phyloP scores from a whole-genome alignment of 768 basidiomycete genomes.

The Krasilnikovozyma curviuscula region DNA sequence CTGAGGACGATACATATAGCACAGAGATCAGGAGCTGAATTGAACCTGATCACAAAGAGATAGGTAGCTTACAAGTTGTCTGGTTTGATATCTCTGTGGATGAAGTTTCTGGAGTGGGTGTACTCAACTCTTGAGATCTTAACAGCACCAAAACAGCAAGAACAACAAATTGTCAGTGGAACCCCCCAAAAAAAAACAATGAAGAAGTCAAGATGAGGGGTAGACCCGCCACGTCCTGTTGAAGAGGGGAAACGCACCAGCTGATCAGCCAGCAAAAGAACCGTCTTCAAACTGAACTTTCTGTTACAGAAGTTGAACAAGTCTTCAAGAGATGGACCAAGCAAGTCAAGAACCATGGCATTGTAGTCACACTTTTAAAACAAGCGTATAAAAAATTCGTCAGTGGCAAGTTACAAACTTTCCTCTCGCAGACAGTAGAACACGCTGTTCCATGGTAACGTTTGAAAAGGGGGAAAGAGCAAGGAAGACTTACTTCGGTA shows the following conservation, averaged over 20 bases:
- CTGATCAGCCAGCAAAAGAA: constrained; percentile 82
- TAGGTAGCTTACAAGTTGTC: constrained; percentile 51
- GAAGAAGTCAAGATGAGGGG: constrained; percentile 8
- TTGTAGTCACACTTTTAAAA: constrained; percentile 85
- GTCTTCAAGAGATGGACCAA: constrained; percentile 37
- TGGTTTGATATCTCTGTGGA: constrained; percentile 95
- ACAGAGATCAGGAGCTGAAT: not conserved
- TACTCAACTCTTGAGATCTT: constrained; percentile 91
- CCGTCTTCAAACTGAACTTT: constrained; percentile 84
- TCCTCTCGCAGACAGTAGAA: not conserved
- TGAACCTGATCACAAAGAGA: not conserved
- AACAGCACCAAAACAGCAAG: constrained; percentile 2
- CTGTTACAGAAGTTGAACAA: constrained; percentile 36
- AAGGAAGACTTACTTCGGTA: constrained; percentile 36
- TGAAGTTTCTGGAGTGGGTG: constrained; percentile 82
- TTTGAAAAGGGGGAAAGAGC: not conserved
- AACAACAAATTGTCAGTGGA: constrained; percentile 8
- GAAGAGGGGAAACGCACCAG: constrained; percentile 39
- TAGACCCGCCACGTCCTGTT: not conserved
- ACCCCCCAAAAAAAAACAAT: not conserved
- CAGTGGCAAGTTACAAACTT: not conserved
- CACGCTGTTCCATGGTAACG: not conserved
- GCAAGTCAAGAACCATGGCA: constrained; percentile 95
- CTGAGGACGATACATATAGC: not conserved
- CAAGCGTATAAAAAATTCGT: not conserved